phyloP scores from a whole-genome alignment of 805 yeast genomes.

The Yarrowia divulgata region DNA sequence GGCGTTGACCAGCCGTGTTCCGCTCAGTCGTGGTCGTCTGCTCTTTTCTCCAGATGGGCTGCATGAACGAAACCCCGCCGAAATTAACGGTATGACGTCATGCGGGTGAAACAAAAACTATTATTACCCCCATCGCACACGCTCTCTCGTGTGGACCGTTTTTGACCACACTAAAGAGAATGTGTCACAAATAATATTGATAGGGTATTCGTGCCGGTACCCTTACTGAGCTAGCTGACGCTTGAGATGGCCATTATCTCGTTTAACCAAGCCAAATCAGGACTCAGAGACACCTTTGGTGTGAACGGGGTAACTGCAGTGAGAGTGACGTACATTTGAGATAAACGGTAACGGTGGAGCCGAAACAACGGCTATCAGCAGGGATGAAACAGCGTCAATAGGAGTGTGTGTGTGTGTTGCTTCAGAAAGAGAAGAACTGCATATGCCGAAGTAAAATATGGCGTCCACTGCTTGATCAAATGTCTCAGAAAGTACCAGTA shows the following conservation, averaged over 20 bases:
- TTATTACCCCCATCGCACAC: neutral
- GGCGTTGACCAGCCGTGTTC: neutral
- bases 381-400: conserved; percentile 18
- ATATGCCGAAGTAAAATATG: neutral
- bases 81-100: conserved; percentile 23
- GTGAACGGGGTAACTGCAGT: neutral
- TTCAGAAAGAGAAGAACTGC: no score
- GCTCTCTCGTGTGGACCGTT: neutral
- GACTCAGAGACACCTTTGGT: neutral
- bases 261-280: neutral
- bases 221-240: neutral
- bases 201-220: neutral
- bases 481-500: neutral
- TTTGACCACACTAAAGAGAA: neutral
- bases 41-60: no score
- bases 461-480: neutral
- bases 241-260: neutral
- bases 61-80: no score
- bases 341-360: neutral
- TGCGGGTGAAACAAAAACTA: conserved; percentile 8
- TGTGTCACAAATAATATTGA: neutral
- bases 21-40: no score
- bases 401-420: no score
- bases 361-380: conserved; percentile 16
- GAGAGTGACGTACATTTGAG: neutral